Percentiles rank a stretch among this genome's conserved stretches.
These are phyloP conservation scores for Collybia sp. DNA, from an alignment of 768 basidiomycete genomes.

Conservation along the genomic window DNA sequence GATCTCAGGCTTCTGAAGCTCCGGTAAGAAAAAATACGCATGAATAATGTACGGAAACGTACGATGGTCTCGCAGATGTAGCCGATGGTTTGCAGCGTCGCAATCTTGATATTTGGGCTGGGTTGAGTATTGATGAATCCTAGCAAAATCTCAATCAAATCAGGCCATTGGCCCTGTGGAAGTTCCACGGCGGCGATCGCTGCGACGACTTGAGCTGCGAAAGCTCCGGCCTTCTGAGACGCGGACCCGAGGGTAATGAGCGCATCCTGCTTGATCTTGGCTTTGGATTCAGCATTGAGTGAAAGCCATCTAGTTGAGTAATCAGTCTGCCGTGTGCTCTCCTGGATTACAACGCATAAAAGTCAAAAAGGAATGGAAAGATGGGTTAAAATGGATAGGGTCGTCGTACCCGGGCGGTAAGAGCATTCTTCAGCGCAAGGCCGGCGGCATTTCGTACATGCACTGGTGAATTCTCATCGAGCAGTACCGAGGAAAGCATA, in stretches of 20 bases:
- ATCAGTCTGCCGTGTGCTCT: slow-evolving; percentile 67
- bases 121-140: slow-evolving; percentile 76
- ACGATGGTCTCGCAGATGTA: slow-evolving; percentile 97
- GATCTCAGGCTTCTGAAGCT: slow-evolving; percentile 82
- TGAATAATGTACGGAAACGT: slow-evolving; percentile 29
- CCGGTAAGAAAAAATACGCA: slow-evolving; percentile 10
- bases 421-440: slow-evolving; percentile 92
- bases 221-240: slow-evolving; percentile 68
- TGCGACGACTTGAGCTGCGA: slow-evolving; percentile 90
- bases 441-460: slow-evolving; percentile 95
- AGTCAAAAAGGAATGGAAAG: slow-evolving; percentile 12
- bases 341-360: slow-evolving; percentile 41
- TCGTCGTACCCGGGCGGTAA: slow-evolving; percentile 79
- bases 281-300: slow-evolving; percentile 61
- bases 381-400: slow-evolving; percentile 11
- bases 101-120: slow-evolving; percentile 73
- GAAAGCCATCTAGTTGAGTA: slow-evolving; percentile 78
- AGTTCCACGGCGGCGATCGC: slow-evolving; percentile 94
- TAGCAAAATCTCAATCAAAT: slow-evolving; percentile 84
- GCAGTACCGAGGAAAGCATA: slow-evolving; percentile 83
- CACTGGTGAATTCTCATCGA: slow-evolving; percentile 62
- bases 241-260: slow-evolving; percentile 79
- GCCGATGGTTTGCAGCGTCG: slow-evolving; percentile 92
- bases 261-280: slow-evolving; percentile 84
- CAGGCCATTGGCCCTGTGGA: slow-evolving; percentile 82